A percentile compares a stretch with the other conserved stretches of the same genome.
These are phyloP conservation scores for Lodderomyces margitis DNA, from an alignment of 1,139 yeast genomes.

Conservation along the genomic window DNA sequence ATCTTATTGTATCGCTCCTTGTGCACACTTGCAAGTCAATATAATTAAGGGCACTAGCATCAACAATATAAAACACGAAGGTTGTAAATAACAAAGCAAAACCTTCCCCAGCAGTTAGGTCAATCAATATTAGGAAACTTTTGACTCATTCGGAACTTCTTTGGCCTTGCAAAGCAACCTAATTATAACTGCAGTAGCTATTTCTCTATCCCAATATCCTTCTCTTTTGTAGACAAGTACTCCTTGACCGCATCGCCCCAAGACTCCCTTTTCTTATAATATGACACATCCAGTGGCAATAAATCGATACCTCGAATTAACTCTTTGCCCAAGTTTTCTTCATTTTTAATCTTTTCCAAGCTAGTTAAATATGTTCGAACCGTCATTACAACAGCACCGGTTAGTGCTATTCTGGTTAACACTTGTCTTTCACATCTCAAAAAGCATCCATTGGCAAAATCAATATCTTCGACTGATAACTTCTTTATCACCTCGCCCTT, in stretches of 20 bases:
- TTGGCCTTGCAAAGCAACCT: too few relatives aligned
- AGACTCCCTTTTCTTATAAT: conserved; percentile 55
- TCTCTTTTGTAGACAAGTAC: conserved; percentile 26
- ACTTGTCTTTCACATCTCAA: conserved; percentile 43
- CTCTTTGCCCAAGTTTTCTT: conserved; percentile 40
- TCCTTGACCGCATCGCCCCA: conserved; percentile 67
- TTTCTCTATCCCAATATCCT: too few relatives aligned
- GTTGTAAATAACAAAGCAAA: too few relatives aligned
- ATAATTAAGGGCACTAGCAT: too few relatives aligned
- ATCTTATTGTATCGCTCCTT: too few relatives aligned
- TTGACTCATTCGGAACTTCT: too few relatives aligned
- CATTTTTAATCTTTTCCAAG: conserved; percentile 27
- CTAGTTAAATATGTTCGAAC: conserved; percentile 44
- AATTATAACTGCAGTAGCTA: too few relatives aligned
- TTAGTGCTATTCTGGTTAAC: conserved; percentile 37
- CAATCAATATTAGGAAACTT: too few relatives aligned
- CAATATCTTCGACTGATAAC: conserved; percentile 29
- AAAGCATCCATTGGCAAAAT: conserved; percentile 36
- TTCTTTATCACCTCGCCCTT: conserved; percentile 26
- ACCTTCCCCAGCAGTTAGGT: too few relatives aligned
- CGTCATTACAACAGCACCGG: conserved; percentile 40
- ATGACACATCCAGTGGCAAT: conserved; percentile 56
- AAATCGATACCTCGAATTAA: conserved; percentile 58
- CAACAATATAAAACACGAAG: too few relatives aligned
- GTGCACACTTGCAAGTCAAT: too few relatives aligned